Conservation (phyloP, 257 asterid species). For the Oldenlandia corymbosa region DNA sequence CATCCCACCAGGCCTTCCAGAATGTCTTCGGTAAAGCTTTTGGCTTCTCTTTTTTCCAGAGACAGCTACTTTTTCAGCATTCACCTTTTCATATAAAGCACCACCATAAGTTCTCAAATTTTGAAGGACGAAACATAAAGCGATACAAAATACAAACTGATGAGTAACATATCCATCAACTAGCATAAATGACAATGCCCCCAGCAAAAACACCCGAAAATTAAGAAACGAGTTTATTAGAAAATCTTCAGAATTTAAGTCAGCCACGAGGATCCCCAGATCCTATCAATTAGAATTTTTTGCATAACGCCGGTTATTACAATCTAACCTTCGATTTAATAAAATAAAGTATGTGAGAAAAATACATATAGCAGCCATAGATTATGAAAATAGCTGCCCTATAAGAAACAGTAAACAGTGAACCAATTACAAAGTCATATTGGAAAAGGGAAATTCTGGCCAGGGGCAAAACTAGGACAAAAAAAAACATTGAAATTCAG, state of each 20-base stretch:
- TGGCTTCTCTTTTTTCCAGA: slow-evolving; percentile 87
- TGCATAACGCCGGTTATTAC: background rate
- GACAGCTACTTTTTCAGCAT: slow-evolving; percentile 89
- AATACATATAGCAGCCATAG: too few species aligned
- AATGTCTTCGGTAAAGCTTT: slow-evolving; percentile 83
- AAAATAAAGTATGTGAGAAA: background rate
- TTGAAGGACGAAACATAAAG: background rate
- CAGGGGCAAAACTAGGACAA: background rate
- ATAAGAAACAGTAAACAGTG: background rate
- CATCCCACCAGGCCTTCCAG: slow-evolving; percentile 98
- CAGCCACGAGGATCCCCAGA: background rate
- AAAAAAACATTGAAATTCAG: slow-evolving; percentile 1
- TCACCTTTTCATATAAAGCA: slow-evolving; percentile 42
- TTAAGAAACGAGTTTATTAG: background rate
- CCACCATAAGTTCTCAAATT: slow-evolving; percentile 12
- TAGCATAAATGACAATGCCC: background rate
- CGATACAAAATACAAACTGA: background rate
- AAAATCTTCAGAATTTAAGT: background rate
- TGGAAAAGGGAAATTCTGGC: background rate
- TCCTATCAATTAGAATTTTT: background rate
- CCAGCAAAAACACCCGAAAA: background rate
- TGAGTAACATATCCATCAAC: background rate
- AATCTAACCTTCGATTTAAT: background rate
- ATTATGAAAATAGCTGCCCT: background rate
- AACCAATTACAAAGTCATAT: background rate